phyloP scores from a whole-genome alignment of 2,329 filamentous ascomycete species.

The Trichophyton simii region DNA sequence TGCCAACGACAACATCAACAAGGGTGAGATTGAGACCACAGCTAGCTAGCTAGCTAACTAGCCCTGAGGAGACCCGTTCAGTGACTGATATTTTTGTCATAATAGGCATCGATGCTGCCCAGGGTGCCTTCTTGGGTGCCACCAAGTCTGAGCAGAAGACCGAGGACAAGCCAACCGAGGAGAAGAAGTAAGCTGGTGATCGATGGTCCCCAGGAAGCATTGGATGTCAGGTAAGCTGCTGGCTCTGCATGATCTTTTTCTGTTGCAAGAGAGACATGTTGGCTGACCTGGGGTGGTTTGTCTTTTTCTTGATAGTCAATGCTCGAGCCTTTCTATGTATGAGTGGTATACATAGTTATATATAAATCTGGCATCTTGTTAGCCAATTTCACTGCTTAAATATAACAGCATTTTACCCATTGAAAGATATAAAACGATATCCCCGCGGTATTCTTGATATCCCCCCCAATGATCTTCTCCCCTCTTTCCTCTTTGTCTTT shows the following conservation, averaged over 20 bases:
- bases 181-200: background rate
- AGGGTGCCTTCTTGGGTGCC: background rate
- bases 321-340: background rate
- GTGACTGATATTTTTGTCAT: background rate
- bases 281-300: background rate
- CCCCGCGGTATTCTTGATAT: too few species aligned
- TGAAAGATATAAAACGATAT: too few species aligned
- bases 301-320: background rate
- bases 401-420: background rate
- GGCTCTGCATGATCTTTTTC: background rate
- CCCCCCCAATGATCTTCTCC: background rate
- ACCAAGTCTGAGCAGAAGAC: background rate
- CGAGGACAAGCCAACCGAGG: background rate
- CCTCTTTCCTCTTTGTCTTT: too few species aligned
- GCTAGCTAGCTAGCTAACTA: background rate
- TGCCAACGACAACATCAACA: constrained; percentile 1
- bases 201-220: background rate
- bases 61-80: background rate
- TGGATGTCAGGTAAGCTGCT: background rate
- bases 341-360: background rate
- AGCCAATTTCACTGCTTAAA: background rate
- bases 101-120: background rate
- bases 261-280: background rate
- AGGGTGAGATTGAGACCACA: background rate
- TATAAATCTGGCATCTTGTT: background rate